Conservation (phyloP, 2,329 filamentous ascomycete genomes). For the Westerdykella aurantiaca region DNA sequence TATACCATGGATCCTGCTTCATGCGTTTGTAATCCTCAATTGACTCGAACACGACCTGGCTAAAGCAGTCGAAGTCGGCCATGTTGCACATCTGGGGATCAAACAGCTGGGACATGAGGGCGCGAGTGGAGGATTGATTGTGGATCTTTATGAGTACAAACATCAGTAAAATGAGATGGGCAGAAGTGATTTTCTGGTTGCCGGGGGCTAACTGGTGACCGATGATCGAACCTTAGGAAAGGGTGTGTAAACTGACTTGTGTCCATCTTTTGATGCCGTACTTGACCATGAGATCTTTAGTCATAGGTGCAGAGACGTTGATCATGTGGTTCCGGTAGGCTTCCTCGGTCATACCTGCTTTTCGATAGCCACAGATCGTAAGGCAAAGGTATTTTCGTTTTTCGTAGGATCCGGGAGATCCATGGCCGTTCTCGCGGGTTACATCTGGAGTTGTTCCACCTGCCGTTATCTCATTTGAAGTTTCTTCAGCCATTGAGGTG, state of each 20-base stretch:
- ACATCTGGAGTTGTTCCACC: too few species aligned
- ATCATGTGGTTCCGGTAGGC: conserved; percentile 46
- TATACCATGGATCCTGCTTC: conserved; percentile 48
- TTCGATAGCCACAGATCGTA: conserved; percentile 47
- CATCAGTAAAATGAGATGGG: neutral
- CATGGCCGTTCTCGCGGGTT: too few species aligned
- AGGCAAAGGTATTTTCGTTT: conserved; percentile 37
- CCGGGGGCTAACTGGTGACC: too few species aligned
- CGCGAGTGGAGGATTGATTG: conserved; percentile 33
- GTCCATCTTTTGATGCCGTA: conserved; percentile 47
- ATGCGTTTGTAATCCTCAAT: conserved; percentile 46
- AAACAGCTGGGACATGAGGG: conserved; percentile 35
- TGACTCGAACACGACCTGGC: conserved; percentile 43
- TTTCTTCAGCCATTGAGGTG: too few species aligned
- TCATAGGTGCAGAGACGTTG: conserved; percentile 44
- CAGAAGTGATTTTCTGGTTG: neutral
- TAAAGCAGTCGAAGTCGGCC: conserved; percentile 48
- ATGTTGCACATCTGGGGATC: conserved; percentile 47
- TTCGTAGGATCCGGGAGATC: neutral
- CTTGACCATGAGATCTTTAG: conserved; percentile 46
- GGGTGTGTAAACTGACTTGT: conserved; percentile 23
- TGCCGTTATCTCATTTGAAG: too few species aligned
- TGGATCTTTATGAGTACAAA: conserved; percentile 36
- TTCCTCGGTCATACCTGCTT: conserved; percentile 45
- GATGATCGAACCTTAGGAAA: neutral